Base-by-base conservation (phyloP, 306 rosid genomes). In the Vigna reflexopilosa region DNA sequence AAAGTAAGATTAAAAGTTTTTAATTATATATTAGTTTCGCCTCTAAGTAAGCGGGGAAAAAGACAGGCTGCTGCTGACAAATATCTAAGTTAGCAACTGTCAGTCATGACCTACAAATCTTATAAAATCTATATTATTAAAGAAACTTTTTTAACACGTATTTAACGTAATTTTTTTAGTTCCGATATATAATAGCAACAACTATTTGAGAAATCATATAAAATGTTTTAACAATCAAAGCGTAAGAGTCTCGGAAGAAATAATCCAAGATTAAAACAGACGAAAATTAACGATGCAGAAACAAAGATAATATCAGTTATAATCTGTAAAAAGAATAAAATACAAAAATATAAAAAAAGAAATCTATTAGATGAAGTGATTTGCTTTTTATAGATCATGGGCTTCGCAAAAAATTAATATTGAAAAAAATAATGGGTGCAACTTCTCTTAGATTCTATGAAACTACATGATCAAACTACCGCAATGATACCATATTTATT, bases 101-200 rank as follows among this genome's bases (percentile, higher is more conserved):
- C 16, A 42, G 52, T 65, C 28, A 42, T 66, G 71, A 42, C 52
- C 52, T 66, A 66, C 71, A 66, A 42, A 66, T 66, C 71, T 42
- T 42, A 20, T 42, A 40, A 66, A 42, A 66, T 66, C 32, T 66
- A 40, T 42, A 66, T 17, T 40, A 40, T 40, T 10, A 15, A 61
- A 58, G 17, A 1, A 26, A 26, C 2, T 2, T 22, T 57, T 22
- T 11, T 58, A 22, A 56, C 7, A 20, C 32, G 10, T 20, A 22
- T 57, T 11, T 24, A 24, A 24, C n/a, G 26, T 24, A 22, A 57
- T 1, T 12, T 1, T 4, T 59, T 28, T 26, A 13, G 7, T 58
- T 5, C 12, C 13, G 9, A 58, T 26, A 12, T 57, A 7, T 22
- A 56, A 28, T 12, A 26, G 0, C 13, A 5, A n/a, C 2, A 1